Evolutionary conservation across 2,329 filamentous ascomycete genomes (phyloP).

Genomic region (Volutella citrinella): DNA sequence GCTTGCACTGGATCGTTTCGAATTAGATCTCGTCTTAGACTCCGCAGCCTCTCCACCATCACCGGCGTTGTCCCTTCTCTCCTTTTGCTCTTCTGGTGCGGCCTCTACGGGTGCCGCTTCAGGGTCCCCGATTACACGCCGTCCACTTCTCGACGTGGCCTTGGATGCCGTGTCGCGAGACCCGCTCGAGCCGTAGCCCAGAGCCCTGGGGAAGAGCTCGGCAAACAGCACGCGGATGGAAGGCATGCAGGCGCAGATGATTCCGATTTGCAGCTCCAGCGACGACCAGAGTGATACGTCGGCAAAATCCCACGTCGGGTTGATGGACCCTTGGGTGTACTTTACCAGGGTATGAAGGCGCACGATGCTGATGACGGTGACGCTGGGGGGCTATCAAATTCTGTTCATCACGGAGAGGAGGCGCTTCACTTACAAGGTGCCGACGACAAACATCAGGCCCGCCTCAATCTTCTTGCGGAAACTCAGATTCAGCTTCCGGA

Average conservation of each 20-base stretch:
- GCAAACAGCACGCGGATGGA: conserved; percentile 33
- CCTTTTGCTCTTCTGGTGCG: too few relatives aligned
- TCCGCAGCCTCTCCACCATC: too few relatives aligned
- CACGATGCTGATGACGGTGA: conserved; percentile 37
- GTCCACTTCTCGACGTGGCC: too few relatives aligned
- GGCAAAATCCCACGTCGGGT: conserved; percentile 34
- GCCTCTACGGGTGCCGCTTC: too few relatives aligned
- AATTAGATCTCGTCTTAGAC: too few relatives aligned
- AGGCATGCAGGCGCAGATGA: conserved; percentile 39
- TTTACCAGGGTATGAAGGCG: conserved; percentile 32
- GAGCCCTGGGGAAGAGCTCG: conserved; percentile 35
- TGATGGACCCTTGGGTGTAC: conserved; percentile 26
- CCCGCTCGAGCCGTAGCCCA: conserved; percentile 21
- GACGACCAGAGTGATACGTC: conserved; percentile 33
- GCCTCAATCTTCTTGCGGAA: conserved; percentile 49
- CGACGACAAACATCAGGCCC: conserved; percentile 48
- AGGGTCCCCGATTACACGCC: too few relatives aligned
- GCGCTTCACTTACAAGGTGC: conserved; percentile 42
- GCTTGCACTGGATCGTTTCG: too few relatives aligned
- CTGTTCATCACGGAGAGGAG: neutral
- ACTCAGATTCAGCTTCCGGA: conserved; percentile 40
- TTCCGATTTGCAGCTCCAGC: conserved; percentile 36
- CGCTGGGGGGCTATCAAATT: conserved; percentile 15
- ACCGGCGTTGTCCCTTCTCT: too few relatives aligned
- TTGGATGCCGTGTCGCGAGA: too few relatives aligned